Percentiles rank a stretch among this genome's conserved stretches.
Evolutionary conservation across 2,329 filamentous ascomycete genomes (phyloP).

Genomic region (Pseudogymnoascus sp.): DNA sequence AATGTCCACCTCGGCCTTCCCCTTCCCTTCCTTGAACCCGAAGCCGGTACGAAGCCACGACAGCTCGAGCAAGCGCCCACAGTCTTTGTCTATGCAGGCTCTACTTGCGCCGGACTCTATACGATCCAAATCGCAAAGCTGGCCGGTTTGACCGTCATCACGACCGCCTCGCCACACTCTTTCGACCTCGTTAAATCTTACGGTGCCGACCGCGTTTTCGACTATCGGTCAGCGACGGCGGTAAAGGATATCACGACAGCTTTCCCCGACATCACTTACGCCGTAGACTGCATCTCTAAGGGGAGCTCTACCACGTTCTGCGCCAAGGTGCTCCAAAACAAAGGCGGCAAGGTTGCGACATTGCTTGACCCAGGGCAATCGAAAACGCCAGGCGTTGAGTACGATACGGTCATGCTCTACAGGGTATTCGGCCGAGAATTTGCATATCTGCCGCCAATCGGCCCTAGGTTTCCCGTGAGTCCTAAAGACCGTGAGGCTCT

Average conservation of each 20-base stretch:
- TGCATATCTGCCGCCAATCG: conserved; percentile 24
- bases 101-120: conserved; percentile 42
- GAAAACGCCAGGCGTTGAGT: conserved; percentile 18
- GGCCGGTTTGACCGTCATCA: conserved; percentile 32
- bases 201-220: conserved; percentile 42
- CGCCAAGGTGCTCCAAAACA: conserved; percentile 16
- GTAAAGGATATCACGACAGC: background rate
- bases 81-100: conserved; percentile 44
- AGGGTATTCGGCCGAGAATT: conserved; percentile 23
- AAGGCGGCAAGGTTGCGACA: conserved; percentile 27
- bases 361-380: conserved; percentile 22
- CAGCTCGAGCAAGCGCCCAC: conserved; percentile 14
- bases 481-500: conserved; percentile 21
- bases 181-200: conserved; percentile 39
- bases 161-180: conserved; percentile 42
- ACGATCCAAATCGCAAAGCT: conserved; percentile 43
- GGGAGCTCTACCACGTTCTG: conserved; percentile 27
- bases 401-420: conserved; percentile 24
- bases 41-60: background rate
- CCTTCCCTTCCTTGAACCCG: conserved; percentile 21
- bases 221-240: conserved; percentile 41
- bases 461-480: conserved; percentile 27
- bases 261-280: conserved; percentile 24
- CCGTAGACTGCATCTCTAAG: conserved; percentile 30
- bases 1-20: conserved; percentile 23